These are phyloP conservation scores for Leucocoprinus birnbaumii DNA, from an alignment of 768 basidiomycete species.

Conservation along the genomic window DNA sequence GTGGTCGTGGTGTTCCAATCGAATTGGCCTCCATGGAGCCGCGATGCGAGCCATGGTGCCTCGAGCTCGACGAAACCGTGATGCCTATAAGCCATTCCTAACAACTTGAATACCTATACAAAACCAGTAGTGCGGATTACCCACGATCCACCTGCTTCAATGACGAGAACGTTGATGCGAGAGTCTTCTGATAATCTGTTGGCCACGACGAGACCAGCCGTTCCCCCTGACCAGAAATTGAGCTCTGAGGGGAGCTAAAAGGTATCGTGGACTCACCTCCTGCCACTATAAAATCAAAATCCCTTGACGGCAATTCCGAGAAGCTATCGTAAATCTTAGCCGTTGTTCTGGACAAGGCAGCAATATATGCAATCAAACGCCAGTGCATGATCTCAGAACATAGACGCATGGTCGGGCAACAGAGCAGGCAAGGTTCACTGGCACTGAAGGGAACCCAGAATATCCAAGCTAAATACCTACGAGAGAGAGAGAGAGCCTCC, in stretches of 20 bases:
- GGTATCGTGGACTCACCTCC: not conserved
- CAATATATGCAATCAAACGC: too few relatives aligned
- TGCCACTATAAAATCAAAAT: not conserved
- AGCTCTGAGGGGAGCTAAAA: not conserved
- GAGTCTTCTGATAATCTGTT: constrained; percentile 38
- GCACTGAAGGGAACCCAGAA: too few relatives aligned
- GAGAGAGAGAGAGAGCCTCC: too few relatives aligned
- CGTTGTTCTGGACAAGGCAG: not conserved
- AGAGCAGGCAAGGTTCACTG: too few relatives aligned
- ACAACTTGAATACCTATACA: too few relatives aligned
- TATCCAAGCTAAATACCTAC: too few relatives aligned
- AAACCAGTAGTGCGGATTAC: too few relatives aligned
- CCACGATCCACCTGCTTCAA: constrained; percentile 33
- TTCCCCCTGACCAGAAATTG: constrained; percentile 23
- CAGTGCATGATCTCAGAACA: too few relatives aligned
- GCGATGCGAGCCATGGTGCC: constrained; percentile 16
- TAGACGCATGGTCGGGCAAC: too few relatives aligned
- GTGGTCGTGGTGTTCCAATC: constrained; percentile 17
- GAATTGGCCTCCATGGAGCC: not conserved
- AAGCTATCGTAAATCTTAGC: not conserved
- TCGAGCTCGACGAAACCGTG: constrained; percentile 13
- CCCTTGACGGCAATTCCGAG: not conserved
- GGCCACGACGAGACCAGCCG: constrained; percentile 43
- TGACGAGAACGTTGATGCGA: constrained; percentile 32
- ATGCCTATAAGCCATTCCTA: too few relatives aligned